Base-by-base conservation (phyloP, 1,139 yeast species). In the Schizosaccharomyces versatilis region DNA sequence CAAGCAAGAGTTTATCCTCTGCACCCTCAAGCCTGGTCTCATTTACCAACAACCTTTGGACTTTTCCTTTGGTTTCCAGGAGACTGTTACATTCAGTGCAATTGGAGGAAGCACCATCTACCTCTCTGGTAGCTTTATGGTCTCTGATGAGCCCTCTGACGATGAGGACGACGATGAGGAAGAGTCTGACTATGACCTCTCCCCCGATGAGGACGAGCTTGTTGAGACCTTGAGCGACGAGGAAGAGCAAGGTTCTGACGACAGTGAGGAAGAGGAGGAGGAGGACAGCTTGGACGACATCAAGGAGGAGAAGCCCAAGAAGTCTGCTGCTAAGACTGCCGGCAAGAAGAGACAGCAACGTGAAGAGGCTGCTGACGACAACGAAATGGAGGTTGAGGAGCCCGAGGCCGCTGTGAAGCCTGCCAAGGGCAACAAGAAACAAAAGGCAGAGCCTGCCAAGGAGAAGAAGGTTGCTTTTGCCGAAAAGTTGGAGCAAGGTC, bases 101-200 rank as follows among this genome's bases (percentile, higher is more conserved):
- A 82, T 95, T 61, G 98, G 98, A 63, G 86, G 97, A 6, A 51
- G 54, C 39, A 83, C 95, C 62, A 75, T 90, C 62, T 94, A 88
- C 69, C 74, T 90, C 65, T 76, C 85, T 63, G 99, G 99, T 74
- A 88, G 90, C 80, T 85, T 81, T 72, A 81, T 90, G 66, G 93
- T 84, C 67, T 95, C 86, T 70, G 96, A 97, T 68, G 62, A 71
- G 56, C 68, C 65, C 53, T 66, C 64, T 55, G 67, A 65, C 40
- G 63, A 60, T 48, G 69, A 67, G 51, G 73, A 73, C 57, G 77
- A 73, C 47, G 79, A 73, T 40, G 78, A 75, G 38, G 80, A 74
- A 61, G 77, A 74, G 56, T 88, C 80, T 57, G 95, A 83, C 62
- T 84, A 84, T 67, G 94, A 85, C 68, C 75, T 84, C 67, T 80